phyloP scores from a whole-genome alignment of 2,329 filamentous ascomycete species.

The Coniochaeta sp. region DNA sequence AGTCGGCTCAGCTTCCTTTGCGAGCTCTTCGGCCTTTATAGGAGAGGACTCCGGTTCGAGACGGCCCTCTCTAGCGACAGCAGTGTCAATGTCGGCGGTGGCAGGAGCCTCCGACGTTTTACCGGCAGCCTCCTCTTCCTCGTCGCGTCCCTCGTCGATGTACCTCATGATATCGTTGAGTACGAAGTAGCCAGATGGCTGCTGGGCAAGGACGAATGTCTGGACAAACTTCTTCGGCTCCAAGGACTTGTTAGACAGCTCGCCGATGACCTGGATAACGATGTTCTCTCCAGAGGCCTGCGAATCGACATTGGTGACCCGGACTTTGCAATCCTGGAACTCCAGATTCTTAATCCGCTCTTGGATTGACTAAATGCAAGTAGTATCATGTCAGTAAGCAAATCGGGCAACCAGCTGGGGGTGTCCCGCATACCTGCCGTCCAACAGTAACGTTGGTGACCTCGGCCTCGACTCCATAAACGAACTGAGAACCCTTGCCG shows the following conservation, averaged over 20 bases:
- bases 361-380: conserved; percentile 56
- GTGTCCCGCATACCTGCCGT: conserved; percentile 56
- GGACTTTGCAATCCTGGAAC: conserved; percentile 97
- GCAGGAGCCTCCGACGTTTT: background rate
- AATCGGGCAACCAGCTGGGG: background rate
- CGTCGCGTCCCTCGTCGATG: conserved; percentile 77
- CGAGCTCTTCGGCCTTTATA: conserved; percentile 19
- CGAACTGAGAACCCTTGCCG: conserved; percentile 90
- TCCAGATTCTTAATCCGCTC: conserved; percentile 89
- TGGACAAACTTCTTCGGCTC: conserved; percentile 95
- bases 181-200: conserved; percentile 96
- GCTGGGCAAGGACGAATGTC: conserved; percentile 93
- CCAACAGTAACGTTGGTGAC: conserved; percentile 81
- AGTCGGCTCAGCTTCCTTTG: conserved; percentile 14
- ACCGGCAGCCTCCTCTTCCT: conserved; percentile 46
- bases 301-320: conserved; percentile 94
- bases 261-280: conserved; percentile 95
- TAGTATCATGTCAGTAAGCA: background rate
- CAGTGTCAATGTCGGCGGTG: conserved; percentile 7
- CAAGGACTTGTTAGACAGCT: conserved; percentile 88
- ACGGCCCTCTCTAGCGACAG: background rate
- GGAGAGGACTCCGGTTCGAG: background rate
- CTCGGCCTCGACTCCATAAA: conserved; percentile 86
- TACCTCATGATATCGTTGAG: conserved; percentile 98
- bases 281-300: conserved; percentile 91